A percentile compares a stretch with the other conserved stretches of the same genome.
Conservation (phyloP, 306 rosid genomes). For the Delonix regia region DNA sequence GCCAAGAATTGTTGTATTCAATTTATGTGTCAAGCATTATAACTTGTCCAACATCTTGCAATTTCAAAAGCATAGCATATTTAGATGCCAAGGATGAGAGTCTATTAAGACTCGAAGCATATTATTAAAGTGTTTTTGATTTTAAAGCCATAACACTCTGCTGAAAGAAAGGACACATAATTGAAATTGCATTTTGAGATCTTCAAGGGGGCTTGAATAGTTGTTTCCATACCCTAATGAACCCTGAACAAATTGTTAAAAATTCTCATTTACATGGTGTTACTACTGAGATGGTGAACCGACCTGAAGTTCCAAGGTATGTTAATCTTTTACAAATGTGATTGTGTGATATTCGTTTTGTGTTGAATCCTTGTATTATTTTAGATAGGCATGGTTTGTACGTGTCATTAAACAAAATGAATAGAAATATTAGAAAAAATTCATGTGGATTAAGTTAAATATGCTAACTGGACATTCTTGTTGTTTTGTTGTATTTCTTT, state of each 20-base stretch:
- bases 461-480: background rate
- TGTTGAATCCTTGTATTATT: background rate
- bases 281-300: constrained; percentile 13
- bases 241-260: background rate
- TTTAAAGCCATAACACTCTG: constrained; percentile 1
- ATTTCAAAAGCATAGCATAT: background rate
- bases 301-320: constrained; percentile 9
- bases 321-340: background rate
- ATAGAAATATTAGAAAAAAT: background rate
- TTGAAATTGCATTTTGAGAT: constrained; percentile 29
- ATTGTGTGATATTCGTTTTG: background rate
- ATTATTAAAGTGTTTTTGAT: background rate
- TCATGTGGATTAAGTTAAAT: background rate
- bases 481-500: background rate
- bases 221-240: background rate
- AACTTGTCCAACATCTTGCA: background rate
- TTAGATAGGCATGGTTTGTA: background rate
- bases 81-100: background rate
- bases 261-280: background rate
- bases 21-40: background rate
- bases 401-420: background rate
- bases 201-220: constrained; percentile 14
- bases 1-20: background rate
- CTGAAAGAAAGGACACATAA: background rate
- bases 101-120: background rate